Base-by-base conservation (phyloP, 768 basidiomycete species). In the Cystofilobasidium macerans region DNA sequence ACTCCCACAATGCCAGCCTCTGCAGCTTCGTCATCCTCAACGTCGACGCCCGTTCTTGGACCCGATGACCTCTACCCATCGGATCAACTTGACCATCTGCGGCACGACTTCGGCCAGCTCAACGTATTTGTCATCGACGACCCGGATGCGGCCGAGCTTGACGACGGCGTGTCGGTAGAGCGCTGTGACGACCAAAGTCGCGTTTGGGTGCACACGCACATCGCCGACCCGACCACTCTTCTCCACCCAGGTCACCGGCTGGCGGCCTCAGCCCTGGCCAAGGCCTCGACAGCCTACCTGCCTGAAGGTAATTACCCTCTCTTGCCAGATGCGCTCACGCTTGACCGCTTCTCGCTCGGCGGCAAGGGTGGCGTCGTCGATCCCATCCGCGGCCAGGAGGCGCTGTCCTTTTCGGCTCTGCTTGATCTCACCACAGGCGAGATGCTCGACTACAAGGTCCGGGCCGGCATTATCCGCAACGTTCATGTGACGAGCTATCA, bases 81-180 rank as follows among this genome's bases (percentile, higher is more conserved):
- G 2, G 91, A 95, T 72, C 80, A 82, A 0, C 78, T 86, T 60
- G 86, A 85, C 32, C 76, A 81, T 26, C 74, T 90, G 7, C 86
- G 93, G 3, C 86, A 88, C 72, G 93, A 97, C 74, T 94, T 91
- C 75, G 89, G 88, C 30, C 73, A 85, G 68, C 72, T 86, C 69
- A 83, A 83, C 0, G 88, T 90, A 6, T 98, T 86, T 74, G 86
- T 93, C 24, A 85, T 99, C 62, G 95, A 99, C 72, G 88, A 89
- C 67, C 69, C 79, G 0, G 73, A 71, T 9, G 92, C 95, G 0
- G 77, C 86, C 71, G 95, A 99, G 72, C 81, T 98, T 26, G 95
- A 99, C 73, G 95, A 99, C 73, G 95, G 91, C 2, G 71, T 99
- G 36, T 93, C 92, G 1, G 72, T 97, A 35, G 88, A 94, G 69